Evolutionary conservation across 1,139 yeast genomes (phyloP).

Genomic region (Protomyces gravidus): DNA sequence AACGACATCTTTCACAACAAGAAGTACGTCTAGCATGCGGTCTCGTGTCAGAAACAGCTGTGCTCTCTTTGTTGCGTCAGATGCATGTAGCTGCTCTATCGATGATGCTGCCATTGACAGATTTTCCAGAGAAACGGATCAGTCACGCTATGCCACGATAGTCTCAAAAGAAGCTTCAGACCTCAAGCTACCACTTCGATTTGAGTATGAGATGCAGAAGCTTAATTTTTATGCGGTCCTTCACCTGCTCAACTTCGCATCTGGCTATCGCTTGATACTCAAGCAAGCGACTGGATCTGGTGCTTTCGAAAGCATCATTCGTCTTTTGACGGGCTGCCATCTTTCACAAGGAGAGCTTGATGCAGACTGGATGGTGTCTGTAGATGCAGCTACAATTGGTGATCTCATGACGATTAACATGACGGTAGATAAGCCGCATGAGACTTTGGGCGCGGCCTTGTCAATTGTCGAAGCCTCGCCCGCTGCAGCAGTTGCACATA

Average conservation of each 20-base stretch:
- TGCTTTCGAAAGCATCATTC: constrained; percentile 19
- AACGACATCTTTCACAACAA: too few species aligned
- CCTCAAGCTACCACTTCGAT: constrained; percentile 11
- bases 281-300: constrained; percentile 21
- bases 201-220: neutral
- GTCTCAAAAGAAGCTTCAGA: constrained; percentile 9
- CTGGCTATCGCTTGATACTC: constrained; percentile 21
- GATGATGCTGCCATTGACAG: constrained; percentile 2
- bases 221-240: constrained; percentile 16
- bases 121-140: constrained; percentile 4
- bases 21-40: too few species aligned
- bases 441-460: neutral
- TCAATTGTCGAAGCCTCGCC: constrained; percentile 6
- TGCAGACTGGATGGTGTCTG: constrained; percentile 10
- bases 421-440: constrained; percentile 7
- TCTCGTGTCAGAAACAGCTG: constrained; percentile 14
- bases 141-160: constrained; percentile 2
- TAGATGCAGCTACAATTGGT: constrained; percentile 1
- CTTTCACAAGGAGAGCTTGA: constrained; percentile 3
- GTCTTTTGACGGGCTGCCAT: constrained; percentile 14
- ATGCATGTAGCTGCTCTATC: neutral
- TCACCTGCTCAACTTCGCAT: constrained; percentile 21
- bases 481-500: constrained; percentile 9
- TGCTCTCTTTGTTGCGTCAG: neutral
- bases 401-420: constrained; percentile 9